Percentiles rank a stretch among this genome's conserved stretches.
Evolutionary conservation across 2,329 filamentous ascomycete genomes (phyloP).

Genomic region (Beauveria sp.): DNA sequence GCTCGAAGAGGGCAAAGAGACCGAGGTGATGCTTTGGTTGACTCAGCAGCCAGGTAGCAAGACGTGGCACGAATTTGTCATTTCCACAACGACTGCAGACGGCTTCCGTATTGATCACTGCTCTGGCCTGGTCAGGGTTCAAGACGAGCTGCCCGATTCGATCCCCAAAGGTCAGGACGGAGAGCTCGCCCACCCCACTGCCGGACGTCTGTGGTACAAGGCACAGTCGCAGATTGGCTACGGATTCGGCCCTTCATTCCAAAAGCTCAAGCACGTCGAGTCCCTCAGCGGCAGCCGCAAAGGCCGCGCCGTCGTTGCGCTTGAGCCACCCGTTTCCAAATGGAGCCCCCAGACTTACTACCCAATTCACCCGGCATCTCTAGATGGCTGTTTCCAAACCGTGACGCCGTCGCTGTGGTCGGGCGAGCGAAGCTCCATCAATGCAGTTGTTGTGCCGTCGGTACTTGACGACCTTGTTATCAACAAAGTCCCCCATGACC

Average conservation of each 20-base stretch:
- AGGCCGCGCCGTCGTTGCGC: background rate
- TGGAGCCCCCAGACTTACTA: conserved; percentile 16
- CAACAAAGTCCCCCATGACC: conserved; percentile 6
- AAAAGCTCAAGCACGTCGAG: conserved; percentile 3
- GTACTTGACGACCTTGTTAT: conserved; percentile 20
- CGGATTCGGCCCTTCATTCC: conserved; percentile 1
- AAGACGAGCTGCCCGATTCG: background rate
- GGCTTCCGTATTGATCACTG: conserved; percentile 2
- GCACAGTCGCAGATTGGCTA: background rate
- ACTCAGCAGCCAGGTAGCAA: background rate
- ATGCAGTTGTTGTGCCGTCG: conserved; percentile 17
- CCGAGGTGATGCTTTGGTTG: background rate
- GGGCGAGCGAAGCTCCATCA: conserved; percentile 14
- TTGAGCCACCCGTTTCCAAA: background rate
- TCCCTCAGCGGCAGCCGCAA: background rate
- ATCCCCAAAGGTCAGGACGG: background rate
- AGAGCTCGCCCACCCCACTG: background rate
- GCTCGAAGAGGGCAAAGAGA: background rate
- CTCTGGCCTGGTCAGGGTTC: background rate
- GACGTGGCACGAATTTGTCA: background rate
- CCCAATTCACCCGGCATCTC: conserved; percentile 27
- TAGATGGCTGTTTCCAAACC: conserved; percentile 25
- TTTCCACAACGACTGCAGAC: background rate
- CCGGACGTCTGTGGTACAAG: conserved; percentile 1
- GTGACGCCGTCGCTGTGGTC: conserved; percentile 15